A percentile compares a stretch with the other conserved stretches of the same genome.
Evolutionary conservation across 2,329 filamentous ascomycete genomes (phyloP).

Genomic region (Fusarium sp.): DNA sequence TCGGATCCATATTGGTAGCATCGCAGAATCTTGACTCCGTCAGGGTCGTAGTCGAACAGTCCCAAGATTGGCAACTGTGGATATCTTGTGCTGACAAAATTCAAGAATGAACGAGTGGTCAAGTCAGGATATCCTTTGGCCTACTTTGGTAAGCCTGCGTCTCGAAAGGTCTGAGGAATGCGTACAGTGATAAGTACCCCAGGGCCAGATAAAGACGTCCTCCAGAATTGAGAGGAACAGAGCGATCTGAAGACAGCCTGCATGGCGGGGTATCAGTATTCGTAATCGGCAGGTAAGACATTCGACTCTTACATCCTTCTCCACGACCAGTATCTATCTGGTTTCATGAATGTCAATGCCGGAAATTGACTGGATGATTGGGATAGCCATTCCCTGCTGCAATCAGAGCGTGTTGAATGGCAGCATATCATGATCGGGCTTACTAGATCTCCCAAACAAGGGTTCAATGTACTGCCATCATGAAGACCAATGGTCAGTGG

Average conservation of each 20-base stretch:
- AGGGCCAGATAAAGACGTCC: slow-evolving; percentile 59
- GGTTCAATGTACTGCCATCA: slow-evolving; percentile 57
- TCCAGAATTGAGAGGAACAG: slow-evolving; percentile 67
- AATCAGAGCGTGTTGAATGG: slow-evolving; percentile 22
- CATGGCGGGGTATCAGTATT: too few species aligned
- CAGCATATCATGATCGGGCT: background rate
- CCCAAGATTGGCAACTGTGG: slow-evolving; percentile 69
- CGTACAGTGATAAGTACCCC: slow-evolving; percentile 77
- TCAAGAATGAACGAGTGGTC: slow-evolving; percentile 74
- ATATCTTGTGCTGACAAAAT: slow-evolving; percentile 60
- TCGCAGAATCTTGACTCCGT: slow-evolving; percentile 78
- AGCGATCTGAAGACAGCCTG: slow-evolving; percentile 82
- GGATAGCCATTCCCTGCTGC: slow-evolving; percentile 70
- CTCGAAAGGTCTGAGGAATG: background rate
- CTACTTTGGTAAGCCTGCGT: slow-evolving; percentile 54
- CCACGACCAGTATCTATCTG: slow-evolving; percentile 78
- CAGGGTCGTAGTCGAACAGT: slow-evolving; percentile 80
- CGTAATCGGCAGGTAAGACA: slow-evolving; percentile 27
- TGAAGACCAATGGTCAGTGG: slow-evolving; percentile 61
- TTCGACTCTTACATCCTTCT: slow-evolving; percentile 74
- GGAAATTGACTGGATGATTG: slow-evolving; percentile 62
- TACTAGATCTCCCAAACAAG: slow-evolving; percentile 49
- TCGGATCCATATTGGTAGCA: slow-evolving; percentile 80
- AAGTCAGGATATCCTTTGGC: slow-evolving; percentile 88
- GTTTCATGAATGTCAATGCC: slow-evolving; percentile 62